Conservation (phyloP, 202 grass and related monocot species). For the Setaria viridis region DNA sequence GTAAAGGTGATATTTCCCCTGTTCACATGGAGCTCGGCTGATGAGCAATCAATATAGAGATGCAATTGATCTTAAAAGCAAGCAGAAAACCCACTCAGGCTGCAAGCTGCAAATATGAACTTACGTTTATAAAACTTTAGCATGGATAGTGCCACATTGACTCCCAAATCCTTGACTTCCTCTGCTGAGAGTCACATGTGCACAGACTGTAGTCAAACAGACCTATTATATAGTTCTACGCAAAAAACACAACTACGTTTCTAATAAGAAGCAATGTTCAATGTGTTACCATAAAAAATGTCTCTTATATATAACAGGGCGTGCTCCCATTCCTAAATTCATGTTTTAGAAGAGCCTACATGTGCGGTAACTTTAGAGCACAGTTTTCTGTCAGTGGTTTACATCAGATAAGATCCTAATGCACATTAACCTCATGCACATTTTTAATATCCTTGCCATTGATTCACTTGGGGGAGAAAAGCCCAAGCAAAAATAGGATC, state of each 20-base stretch:
- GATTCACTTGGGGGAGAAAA: not conserved
- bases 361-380: not conserved
- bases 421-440: not conserved
- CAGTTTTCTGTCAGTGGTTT: not conserved
- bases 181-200: conserved; percentile 47
- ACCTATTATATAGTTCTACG: not conserved
- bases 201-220: conserved; percentile 19
- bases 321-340: not conserved
- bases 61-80: conserved; percentile 9
- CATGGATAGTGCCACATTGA: conserved; percentile 67
- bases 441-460: not conserved
- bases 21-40: conserved; percentile 23
- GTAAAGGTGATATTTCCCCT: conserved; percentile 92
- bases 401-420: not conserved
- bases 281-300: not conserved
- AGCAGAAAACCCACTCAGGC: not conserved
- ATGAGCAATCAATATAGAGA: conserved; percentile 38
- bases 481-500: not conserved
- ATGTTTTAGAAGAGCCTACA: not conserved
- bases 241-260: not conserved
- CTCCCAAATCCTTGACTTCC: conserved; percentile 57
- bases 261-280: conserved; percentile 20
- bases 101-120: conserved; percentile 18
- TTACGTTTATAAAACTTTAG: conserved; percentile 92
- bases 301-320: not conserved